Evolutionary conservation across 163 green algal species (phyloP).

Genomic region (Chloromonas sp.): DNA sequence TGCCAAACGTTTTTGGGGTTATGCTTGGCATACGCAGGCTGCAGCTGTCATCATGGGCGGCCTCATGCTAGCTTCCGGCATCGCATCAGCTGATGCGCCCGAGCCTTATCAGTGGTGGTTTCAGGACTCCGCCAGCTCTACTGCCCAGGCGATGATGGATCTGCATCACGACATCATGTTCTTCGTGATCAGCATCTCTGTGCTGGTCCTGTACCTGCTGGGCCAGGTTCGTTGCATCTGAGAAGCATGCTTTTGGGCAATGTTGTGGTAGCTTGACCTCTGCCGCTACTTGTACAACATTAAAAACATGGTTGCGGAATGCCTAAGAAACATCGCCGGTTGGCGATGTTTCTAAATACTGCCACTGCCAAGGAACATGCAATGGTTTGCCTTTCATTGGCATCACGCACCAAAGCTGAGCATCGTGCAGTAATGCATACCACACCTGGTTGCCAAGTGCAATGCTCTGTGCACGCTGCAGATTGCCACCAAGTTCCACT

Average conservation of each 20-base stretch:
- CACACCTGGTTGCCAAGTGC: not conserved
- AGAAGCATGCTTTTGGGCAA: not conserved
- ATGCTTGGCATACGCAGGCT: not conserved
- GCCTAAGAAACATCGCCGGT: not conserved
- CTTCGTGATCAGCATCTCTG: constrained; percentile 33
- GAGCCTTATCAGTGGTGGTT: constrained; percentile 25
- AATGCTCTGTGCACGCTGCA: constrained; percentile 1
- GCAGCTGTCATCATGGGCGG: constrained; percentile 16
- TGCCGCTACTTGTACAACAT: not conserved
- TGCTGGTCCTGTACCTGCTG: constrained; percentile 31
- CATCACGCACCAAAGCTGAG: not conserved
- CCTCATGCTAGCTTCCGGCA: constrained; percentile 18
- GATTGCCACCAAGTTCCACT: constrained; percentile 47
- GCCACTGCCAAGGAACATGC: not conserved
- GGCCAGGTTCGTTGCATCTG: constrained; percentile 17
- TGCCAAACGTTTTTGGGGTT: not conserved
- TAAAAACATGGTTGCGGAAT: not conserved
- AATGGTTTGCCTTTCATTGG: not conserved
- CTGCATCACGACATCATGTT: constrained; percentile 33
- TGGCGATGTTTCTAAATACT: not conserved
- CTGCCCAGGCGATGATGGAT: constrained; percentile 16
- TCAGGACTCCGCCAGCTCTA: constrained; percentile 38
- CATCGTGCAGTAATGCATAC: not conserved
- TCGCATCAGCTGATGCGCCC: constrained; percentile 25
- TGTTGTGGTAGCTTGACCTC: not conserved